Evolutionary conservation across 1,284 basidiomycete species (phyloP).

Genomic region (Exobasidium cylindrosporum): DNA sequence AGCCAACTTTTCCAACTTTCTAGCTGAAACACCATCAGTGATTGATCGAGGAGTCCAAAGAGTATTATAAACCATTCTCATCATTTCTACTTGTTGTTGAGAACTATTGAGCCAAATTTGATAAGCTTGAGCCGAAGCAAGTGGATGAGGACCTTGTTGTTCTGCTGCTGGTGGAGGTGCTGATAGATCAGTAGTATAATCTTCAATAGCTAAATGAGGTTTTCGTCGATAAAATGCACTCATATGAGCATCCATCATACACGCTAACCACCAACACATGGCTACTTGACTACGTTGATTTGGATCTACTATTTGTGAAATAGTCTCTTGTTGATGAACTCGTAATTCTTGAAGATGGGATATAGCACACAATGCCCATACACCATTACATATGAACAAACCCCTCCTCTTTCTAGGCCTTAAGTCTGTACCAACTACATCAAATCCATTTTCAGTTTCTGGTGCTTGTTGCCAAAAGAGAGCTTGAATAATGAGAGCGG

Average conservation of each 20-base stretch:
- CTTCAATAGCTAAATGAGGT: constrained; percentile 62
- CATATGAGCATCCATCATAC: constrained; percentile 64
- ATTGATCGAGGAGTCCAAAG: constrained; percentile 74
- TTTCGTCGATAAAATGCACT: constrained; percentile 66
- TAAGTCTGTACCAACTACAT: neutral
- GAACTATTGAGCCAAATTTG: constrained; percentile 15
- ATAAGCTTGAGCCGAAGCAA: neutral
- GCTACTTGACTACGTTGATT: constrained; percentile 25
- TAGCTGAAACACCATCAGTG: constrained; percentile 70
- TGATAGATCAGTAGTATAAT: constrained; percentile 23
- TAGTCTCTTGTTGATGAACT: constrained; percentile 34
- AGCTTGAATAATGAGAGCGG: constrained; percentile 34
- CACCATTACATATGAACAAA: constrained; percentile 21
- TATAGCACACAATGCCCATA: constrained; percentile 36
- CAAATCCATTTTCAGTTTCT: neutral
- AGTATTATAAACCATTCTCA: constrained; percentile 71
- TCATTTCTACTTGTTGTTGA: constrained; percentile 60
- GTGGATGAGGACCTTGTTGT: neutral
- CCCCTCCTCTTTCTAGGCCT: constrained; percentile 16
- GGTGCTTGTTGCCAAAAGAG: constrained; percentile 21
- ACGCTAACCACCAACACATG: constrained; percentile 76
- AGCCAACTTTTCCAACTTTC: constrained; percentile 64
- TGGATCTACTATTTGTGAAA: constrained; percentile 29
- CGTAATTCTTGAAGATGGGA: constrained; percentile 39
- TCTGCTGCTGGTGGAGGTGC: neutral